Evolutionary conservation across 176 grass and related monocot species (phyloP).

Genomic region (Olyra latifolia): DNA sequence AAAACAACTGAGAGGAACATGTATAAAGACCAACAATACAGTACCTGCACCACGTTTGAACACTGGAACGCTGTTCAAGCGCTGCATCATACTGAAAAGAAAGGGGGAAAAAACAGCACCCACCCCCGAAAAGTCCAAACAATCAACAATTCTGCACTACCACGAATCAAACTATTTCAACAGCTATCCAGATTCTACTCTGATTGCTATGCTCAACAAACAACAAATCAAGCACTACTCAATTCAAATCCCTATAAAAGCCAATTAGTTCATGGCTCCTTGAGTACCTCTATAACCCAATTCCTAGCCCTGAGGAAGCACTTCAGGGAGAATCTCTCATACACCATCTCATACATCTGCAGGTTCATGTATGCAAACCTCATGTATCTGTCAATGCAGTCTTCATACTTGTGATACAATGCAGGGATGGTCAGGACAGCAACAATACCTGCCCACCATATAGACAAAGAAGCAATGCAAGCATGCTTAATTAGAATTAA

Average conservation of each 20-base stretch:
- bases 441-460: slow-evolving; percentile 41
- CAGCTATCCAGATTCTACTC: not conserved
- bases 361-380: slow-evolving; percentile 55
- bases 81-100: not conserved
- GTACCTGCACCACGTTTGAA: no score
- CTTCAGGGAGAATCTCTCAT: slow-evolving; percentile 52
- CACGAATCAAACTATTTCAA: not conserved
- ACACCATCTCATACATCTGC: slow-evolving; percentile 68
- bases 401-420: slow-evolving; percentile 64
- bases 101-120: not conserved
- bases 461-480: slow-evolving; percentile 8
- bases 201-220: not conserved
- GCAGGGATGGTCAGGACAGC: slow-evolving; percentile 61
- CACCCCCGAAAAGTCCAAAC: not conserved
- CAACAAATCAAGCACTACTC: not conserved
- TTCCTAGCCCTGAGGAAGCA: slow-evolving; percentile 48
- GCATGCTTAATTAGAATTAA: not conserved
- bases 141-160: not conserved
- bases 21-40: not conserved
- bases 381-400: slow-evolving; percentile 40
- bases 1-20: not conserved
- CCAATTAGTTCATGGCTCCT: slow-evolving; percentile 40
- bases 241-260: not conserved
- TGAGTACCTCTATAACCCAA: slow-evolving; percentile 42
- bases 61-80: no score